Evolutionary conservation across 345 rosid species (phyloP), one percentile per base, ranked within the genome.

Genomic region (Erucastrum elatum): DNA sequence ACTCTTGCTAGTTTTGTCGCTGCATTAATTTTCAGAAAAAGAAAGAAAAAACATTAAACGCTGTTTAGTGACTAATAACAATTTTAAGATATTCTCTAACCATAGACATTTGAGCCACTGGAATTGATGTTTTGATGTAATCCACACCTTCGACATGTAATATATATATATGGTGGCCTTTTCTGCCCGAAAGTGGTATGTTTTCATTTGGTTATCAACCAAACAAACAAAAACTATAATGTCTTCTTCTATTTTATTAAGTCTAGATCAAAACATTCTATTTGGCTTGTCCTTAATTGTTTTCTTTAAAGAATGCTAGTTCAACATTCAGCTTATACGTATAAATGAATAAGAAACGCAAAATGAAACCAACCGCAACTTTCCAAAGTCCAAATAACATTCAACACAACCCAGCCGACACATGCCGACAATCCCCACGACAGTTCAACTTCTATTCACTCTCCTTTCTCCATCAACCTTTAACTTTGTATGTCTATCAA

Each of bases 401-500:
- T 66, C 77, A 78, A 46, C 55, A 46, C 12, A 46, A 46, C 55
- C 16, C 55, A 46, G 49, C 82, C 82, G 82, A 78, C 82, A 66
- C 73, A 59, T 59, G 55, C 73, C 68, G 72, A 65, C 16, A 64
- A 70, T 77, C 61, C 71, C 76, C 61, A 71, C 68, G 68, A 72
- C 74, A 72, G 67, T 78, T 62, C 64, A 72, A 26, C 69, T 66
- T 72, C 66, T 77, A 46, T 70, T 77, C 66, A 64, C 71, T 55
- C 63, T 59, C 44, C 31, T 66, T 66, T 66, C 64, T 33, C 41
- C 53, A 65, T 72, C 77, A 73, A 72, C 51, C 82, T 78, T 72
- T 72, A 78, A 55, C 63, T 51, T 78, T 71, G 66, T 44, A 44
- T 66, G 68, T 66, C 74, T 72, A 71, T 72, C 81, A 78, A 78